Base-by-base conservation (phyloP, 371 early-diverging fungal species). In the Mucor mucedo region DNA sequence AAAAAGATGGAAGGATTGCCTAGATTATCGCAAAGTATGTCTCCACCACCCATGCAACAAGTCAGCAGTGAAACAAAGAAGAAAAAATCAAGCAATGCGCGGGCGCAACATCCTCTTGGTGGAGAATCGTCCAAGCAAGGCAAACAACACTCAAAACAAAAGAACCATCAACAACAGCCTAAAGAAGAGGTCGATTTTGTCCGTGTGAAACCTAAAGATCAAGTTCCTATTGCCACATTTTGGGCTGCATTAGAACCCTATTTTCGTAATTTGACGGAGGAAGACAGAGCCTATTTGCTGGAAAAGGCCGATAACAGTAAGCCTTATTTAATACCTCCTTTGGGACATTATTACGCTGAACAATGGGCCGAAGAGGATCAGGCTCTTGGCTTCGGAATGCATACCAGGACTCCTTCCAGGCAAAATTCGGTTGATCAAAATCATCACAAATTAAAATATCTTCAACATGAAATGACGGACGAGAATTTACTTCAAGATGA, bases 341-440 rank as follows among this genome's bases (percentile, higher is more conserved):
- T 93, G 1, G 96, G 95, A 8, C 78, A 77, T 16, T 83, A 89
- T 63, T 96, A 93, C 66, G 65, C 79, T 6, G 89, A 93, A 32
- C 84, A 78, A 35, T 96, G 95, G 95, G 85, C 89, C 2, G 93
- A 91, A 55, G 94, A 95, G 66, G 96, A 97, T 41, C 52, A 40
- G 13, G 13, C 47, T 2, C 5, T 63, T 11, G 55, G 49, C 4
- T 32, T 44, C 28, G 28, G 27, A 30, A 10, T 40, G 50, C 14
- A 49, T n/a, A 13, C 60, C 39, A 28, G 44, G 33, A 5, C 58
- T 11, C 6, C 49, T 33, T 28, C 63, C 40, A 50, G 32, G 11
- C 32, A 28, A 47, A 21, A 21, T 5, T 21, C 21, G 1, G 11
- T 29, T 6, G 33, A 61, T 38, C 11, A n/a, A 4, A 32, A 44